Evolutionary conservation across 2,329 filamentous ascomycete genomes (phyloP), one percentile per base, ranked within the genome.

Genomic region (Tolypocladium sp.): DNA sequence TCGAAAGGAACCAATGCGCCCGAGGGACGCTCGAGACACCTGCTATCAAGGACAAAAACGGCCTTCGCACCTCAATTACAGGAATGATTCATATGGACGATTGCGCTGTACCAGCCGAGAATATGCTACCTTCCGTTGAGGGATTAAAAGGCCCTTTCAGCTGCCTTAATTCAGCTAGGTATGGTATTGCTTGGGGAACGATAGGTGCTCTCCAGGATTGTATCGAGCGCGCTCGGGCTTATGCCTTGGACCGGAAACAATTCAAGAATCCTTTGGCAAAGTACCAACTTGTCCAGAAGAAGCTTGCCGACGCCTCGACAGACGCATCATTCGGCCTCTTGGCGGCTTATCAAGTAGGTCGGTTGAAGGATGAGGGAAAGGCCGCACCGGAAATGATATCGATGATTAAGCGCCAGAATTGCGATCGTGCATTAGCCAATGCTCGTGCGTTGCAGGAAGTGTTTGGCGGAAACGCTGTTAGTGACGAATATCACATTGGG

Each of bases 221-320:
- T 71, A 85, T 99, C 63, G 78, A 81, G n/a, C 84, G 92, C 56
- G 86, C 94, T 4, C 82, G 93, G 62, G 85, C 86, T 17, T 99
- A 99, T 72, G 85, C 92, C n/a, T 77, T 99, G 56, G 92, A 97
- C 73, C 83, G 94, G 63, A 93, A 89, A 76, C 94, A 99, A 74
- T 99, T 99, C 83, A 96, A 95, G 78, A 97, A 97, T 74, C 92
- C 93, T 0, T 81, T 99, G 57, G 94, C 93, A 46, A 95, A 90
- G 73, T 99, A 99, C 71, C 94, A 99, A 77, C 85, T 99, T 17
- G 84, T 99, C 57, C 94, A 99, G 80, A 97, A 97, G 84, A 99
- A 99, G 79, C 80, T 99, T 62, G 89, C 93, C 1, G 94, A 99
- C 73, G 94, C 94, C 1, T 81, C 85, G 4, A 97, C 93, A 1